Percentiles rank a stretch among this genome's conserved stretches.
Evolutionary conservation across 208 protist genomes (phyloP).

Genomic region (Phytomonas francai): DNA sequence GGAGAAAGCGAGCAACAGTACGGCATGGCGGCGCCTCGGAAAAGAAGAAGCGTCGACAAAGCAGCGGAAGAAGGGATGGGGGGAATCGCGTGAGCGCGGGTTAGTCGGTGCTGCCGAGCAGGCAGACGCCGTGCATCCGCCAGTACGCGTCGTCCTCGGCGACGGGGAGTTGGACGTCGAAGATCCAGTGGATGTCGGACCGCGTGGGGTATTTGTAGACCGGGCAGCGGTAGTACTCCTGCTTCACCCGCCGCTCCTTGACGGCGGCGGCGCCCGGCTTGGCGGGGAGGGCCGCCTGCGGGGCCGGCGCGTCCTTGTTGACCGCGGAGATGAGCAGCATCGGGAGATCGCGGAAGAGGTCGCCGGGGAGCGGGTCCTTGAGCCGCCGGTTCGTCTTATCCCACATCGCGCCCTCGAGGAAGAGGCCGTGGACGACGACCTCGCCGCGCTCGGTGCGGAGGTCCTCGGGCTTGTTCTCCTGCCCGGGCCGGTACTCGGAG

Average conservation of each 20-base stretch:
- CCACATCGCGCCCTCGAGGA: constrained; percentile 96
- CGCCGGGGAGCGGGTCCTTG: constrained; percentile 91
- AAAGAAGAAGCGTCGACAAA: constrained; percentile 7
- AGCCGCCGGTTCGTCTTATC: constrained; percentile 91
- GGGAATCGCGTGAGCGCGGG: constrained; percentile 4
- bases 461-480: constrained; percentile 90
- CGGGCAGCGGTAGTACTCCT: constrained; percentile 95
- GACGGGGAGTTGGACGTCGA: constrained; percentile 93
- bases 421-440: constrained; percentile 97
- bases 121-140: constrained; percentile 93
- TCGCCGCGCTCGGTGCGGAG: constrained; percentile 91
- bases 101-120: constrained; percentile 84
- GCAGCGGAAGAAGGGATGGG: background rate
- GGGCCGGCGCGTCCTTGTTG: constrained; percentile 70
- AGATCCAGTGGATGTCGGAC: constrained; percentile 96
- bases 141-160: constrained; percentile 93
- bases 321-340: constrained; percentile 93
- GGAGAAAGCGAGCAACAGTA: background rate
- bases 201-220: constrained; percentile 95
- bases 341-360: constrained; percentile 93
- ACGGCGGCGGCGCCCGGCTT: constrained; percentile 39
- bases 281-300: constrained; percentile 34
- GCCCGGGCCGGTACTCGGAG: constrained; percentile 82
- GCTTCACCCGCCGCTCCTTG: constrained; percentile 85
- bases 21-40: background rate